These are phyloP conservation scores for Hygrocybe coccinea DNA, from an alignment of 768 basidiomycete genomes.

Conservation along the genomic window DNA sequence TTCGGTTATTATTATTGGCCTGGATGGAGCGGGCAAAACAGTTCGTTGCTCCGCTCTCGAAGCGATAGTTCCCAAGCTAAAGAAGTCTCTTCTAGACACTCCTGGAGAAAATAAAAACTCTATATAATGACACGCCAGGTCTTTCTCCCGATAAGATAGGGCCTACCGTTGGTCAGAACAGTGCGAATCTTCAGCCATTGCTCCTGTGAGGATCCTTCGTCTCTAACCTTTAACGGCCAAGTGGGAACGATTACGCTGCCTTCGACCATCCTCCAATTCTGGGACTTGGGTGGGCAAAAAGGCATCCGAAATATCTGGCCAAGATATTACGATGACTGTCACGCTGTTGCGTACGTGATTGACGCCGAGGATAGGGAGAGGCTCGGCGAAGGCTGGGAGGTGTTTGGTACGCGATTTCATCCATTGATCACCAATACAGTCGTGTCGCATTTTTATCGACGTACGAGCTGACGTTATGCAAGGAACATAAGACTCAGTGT, in stretches of 20 bases:
- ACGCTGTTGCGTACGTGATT: conserved; percentile 93
- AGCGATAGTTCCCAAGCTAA: background rate
- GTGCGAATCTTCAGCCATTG: conserved; percentile 42
- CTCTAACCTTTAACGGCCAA: conserved; percentile 27
- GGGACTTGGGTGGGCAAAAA: conserved; percentile 93
- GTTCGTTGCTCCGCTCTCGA: conserved; percentile 34
- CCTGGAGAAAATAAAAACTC: conserved; percentile 89
- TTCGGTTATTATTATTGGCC: conserved; percentile 89
- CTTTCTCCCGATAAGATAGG: conserved; percentile 91
- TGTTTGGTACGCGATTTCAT: conserved; percentile 78
- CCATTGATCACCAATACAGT: too few species aligned
- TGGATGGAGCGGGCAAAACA: conserved; percentile 91
- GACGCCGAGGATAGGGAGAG: conserved; percentile 89
- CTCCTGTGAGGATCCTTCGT: background rate
- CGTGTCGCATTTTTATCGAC: background rate
- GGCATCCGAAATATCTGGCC: conserved; percentile 95
- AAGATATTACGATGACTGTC: conserved; percentile 92
- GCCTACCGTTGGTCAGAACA: conserved; percentile 97
- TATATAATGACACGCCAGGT: conserved; percentile 82
- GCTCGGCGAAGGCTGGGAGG: conserved; percentile 92
- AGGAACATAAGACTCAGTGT: conserved; percentile 61
- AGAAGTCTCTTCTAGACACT: conserved; percentile 53
- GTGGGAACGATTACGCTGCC: conserved; percentile 92
- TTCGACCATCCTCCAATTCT: conserved; percentile 92
- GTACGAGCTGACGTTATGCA: conserved; percentile 13